These are phyloP conservation scores for Quercus lobata DNA, from an alignment of 331 rosid species.

Conservation along the genomic window DNA sequence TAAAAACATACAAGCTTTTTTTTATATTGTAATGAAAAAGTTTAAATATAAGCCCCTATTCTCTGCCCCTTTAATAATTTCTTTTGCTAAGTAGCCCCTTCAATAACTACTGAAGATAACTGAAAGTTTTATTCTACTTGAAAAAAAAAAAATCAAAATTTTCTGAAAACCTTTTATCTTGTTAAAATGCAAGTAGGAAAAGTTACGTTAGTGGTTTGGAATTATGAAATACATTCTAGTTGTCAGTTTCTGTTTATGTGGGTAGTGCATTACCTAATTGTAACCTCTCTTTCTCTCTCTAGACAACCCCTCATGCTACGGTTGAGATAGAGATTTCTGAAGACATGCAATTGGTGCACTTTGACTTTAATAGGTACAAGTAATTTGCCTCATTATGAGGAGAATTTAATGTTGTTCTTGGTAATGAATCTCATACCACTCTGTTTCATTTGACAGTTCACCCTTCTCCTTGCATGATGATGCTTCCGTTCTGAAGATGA, in stretches of 20 bases:
- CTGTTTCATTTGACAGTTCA: conserved; percentile 3
- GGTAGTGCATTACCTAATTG: not conserved
- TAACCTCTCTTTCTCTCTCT: not conserved
- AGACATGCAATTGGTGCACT: conserved; percentile 32
- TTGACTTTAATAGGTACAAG: conserved; percentile 31
- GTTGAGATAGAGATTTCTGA: conserved; percentile 40
- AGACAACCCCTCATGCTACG: conserved; percentile 35
- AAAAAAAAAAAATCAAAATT: not conserved
- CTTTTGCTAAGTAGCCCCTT: not conserved
- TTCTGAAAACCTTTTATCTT: not conserved
- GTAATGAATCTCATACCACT: not conserved
- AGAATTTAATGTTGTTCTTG: not conserved
- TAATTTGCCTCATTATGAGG: not conserved
- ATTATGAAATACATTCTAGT: not conserved
- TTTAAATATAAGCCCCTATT: not conserved
- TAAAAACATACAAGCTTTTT: not conserved
- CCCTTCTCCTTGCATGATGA: conserved; percentile 40
- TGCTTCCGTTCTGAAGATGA: conserved; percentile 20
- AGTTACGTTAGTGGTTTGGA: not conserved
- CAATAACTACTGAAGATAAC: not conserved
- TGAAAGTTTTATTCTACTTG: not conserved
- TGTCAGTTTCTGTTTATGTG: not conserved
- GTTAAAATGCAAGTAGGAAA: not conserved
- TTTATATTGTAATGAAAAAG: not conserved
- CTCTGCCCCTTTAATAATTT: not conserved